phyloP scores from a whole-genome alignment of 176 grass and related monocot genomes.

The Chrysopogon serrulatus region DNA sequence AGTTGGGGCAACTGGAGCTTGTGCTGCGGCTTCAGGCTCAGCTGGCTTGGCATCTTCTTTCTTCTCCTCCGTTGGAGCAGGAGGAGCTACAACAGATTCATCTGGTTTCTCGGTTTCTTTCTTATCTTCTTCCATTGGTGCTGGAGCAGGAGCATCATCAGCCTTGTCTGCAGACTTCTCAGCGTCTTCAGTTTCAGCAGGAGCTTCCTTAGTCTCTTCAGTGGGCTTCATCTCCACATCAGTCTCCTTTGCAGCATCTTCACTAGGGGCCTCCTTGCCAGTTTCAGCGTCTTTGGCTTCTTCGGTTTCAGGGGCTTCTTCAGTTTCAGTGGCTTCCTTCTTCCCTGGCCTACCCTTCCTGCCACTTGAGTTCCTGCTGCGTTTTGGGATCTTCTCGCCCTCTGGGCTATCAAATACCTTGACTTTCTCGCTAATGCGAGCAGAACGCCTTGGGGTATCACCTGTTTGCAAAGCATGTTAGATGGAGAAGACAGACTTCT shows the following conservation, averaged over 20 bases:
- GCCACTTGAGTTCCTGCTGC: slow-evolving; percentile 41
- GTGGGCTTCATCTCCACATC: slow-evolving; percentile 52
- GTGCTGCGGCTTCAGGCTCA: not conserved
- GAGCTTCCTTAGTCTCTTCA: slow-evolving; percentile 26
- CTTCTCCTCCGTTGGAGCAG: not conserved
- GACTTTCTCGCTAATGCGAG: slow-evolving; percentile 86
- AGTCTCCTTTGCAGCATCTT: slow-evolving; percentile 17
- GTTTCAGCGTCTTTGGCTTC: slow-evolving; percentile 37
- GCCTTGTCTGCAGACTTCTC: slow-evolving; percentile 20
- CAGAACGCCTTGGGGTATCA: slow-evolving; percentile 88
- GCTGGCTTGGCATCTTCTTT: slow-evolving; percentile 23
- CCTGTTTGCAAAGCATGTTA: slow-evolving; percentile 46
- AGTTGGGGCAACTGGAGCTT: slow-evolving; percentile 6
- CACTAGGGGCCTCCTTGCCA: slow-evolving; percentile 17
- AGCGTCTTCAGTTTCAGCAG: slow-evolving; percentile 15
- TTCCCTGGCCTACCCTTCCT: slow-evolving; percentile 50
- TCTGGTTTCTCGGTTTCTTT: slow-evolving; percentile 12
- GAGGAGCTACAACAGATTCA: slow-evolving; percentile 12
- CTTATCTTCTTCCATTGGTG: not conserved
- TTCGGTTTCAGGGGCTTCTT: slow-evolving; percentile 37
- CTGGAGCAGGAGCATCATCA: slow-evolving; percentile 6
- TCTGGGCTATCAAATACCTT: slow-evolving; percentile 71
- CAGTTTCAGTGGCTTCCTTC: slow-evolving; percentile 34
- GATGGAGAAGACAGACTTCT: not conserved
- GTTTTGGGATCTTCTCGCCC: slow-evolving; percentile 70